A percentile compares a stretch with the other conserved stretches of the same genome.
phyloP scores from a whole-genome alignment of 768 basidiomycete species.

The Macrolepiota fuliginosa region DNA sequence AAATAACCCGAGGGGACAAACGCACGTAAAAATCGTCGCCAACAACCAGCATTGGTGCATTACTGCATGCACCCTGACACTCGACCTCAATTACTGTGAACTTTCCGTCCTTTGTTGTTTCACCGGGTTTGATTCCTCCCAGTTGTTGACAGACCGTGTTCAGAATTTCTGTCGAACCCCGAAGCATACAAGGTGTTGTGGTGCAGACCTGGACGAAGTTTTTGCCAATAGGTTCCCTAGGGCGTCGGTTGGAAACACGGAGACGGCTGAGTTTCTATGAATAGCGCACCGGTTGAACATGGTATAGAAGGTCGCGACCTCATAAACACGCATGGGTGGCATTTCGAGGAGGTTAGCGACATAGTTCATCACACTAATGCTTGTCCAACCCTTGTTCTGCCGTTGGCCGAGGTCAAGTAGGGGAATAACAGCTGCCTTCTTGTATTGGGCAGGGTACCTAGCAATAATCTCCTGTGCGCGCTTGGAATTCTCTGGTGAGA shows the following conservation, averaged over 20 bases:
- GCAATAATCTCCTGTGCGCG: constrained; percentile 87
- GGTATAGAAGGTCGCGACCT: constrained; percentile 99
- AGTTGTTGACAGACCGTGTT: constrained; percentile 82
- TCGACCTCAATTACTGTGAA: constrained; percentile 98
- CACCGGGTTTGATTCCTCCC: constrained; percentile 79
- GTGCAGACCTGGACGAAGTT: constrained; percentile 99
- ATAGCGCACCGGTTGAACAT: constrained; percentile 93
- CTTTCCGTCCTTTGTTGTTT: constrained; percentile 94
- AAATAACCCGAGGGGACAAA: constrained; percentile 5
- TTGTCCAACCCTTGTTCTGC: constrained; percentile 98
- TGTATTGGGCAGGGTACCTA: constrained; percentile 95
- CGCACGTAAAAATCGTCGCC: constrained; percentile 96
- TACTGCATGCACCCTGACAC: constrained; percentile 97
- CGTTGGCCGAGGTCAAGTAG: constrained; percentile 94
- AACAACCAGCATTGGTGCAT: constrained; percentile 95
- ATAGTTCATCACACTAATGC: constrained; percentile 98
- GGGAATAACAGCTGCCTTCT: constrained; percentile 97
- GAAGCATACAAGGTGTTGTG: constrained; percentile 96
- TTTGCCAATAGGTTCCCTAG: constrained; percentile 88
- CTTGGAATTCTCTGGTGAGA: constrained; percentile 78
- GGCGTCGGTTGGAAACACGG: neutral
- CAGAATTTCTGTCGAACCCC: constrained; percentile 88
- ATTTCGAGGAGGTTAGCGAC: constrained; percentile 91
- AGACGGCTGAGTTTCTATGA: neutral
- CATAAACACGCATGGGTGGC: constrained; percentile 98